phyloP scores from a whole-genome alignment of 225 moss, liverwort and hornwort species.

The Bryoerythrophyllum caledonicum region DNA sequence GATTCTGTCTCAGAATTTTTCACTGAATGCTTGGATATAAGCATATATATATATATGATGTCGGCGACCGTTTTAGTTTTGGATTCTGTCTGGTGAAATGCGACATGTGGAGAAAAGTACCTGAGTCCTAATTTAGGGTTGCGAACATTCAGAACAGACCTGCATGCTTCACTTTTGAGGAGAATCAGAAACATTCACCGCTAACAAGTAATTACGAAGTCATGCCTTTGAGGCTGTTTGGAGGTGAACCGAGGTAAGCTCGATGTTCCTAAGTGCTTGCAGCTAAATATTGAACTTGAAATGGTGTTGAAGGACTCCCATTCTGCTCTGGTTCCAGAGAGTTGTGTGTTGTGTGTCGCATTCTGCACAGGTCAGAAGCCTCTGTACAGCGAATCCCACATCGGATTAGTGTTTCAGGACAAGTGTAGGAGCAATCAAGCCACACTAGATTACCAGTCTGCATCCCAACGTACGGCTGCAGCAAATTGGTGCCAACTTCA shows the following conservation, averaged over 20 bases:
- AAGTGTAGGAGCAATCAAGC: constrained; percentile 7
- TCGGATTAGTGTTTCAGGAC: neutral
- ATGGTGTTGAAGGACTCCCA: neutral
- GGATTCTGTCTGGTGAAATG: neutral
- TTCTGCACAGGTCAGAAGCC: neutral
- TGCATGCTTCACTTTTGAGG: neutral
- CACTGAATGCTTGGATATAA: neutral
- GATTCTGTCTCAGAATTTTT: neutral
- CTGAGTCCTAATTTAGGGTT: neutral
- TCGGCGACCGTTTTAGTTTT: neutral
- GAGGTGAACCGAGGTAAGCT: neutral
- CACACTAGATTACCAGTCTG: constrained; percentile 14
- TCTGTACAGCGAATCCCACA: neutral
- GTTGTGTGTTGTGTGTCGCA: neutral
- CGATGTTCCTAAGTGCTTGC: neutral
- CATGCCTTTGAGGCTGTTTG: no score
- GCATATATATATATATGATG: no score
- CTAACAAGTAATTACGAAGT: neutral
- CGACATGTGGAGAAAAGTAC: neutral
- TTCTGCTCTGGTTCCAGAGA: neutral
- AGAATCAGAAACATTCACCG: neutral
- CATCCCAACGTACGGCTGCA: neutral
- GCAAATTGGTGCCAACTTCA: neutral
- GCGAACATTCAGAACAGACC: no score
- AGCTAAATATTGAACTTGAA: neutral